These are phyloP conservation scores for Rosa hybrid DNA, from an alignment of 331 rosid species.

Conservation along the genomic window DNA sequence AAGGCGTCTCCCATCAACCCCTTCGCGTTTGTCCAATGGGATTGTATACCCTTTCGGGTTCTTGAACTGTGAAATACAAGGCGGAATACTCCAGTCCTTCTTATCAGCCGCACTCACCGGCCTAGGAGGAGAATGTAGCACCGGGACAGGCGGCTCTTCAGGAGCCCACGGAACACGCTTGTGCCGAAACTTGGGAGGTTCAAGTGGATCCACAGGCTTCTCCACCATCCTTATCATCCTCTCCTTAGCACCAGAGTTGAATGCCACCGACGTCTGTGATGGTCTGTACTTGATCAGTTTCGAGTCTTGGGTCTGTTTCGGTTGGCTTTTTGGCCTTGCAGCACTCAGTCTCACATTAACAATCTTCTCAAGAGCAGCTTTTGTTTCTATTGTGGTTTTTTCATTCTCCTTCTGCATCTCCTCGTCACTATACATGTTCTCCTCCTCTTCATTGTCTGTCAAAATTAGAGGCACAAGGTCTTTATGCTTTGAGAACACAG, in stretches of 20 bases:
- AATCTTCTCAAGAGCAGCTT: constrained; percentile 83
- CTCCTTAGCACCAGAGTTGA: constrained; percentile 82
- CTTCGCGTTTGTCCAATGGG: constrained; percentile 74
- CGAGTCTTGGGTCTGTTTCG: constrained; percentile 57
- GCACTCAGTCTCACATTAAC: constrained; percentile 77
- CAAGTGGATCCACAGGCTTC: constrained; percentile 90
- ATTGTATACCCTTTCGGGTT: constrained; percentile 85
- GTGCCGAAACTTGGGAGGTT: constrained; percentile 87
- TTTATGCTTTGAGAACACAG: constrained; percentile 67
- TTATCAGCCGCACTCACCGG: constrained; percentile 73
- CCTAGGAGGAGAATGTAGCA: constrained; percentile 76
- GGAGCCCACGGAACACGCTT: constrained; percentile 79
- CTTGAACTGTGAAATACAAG: constrained; percentile 80
- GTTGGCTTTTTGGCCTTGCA: constrained; percentile 80
- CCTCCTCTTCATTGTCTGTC: constrained; percentile 20
- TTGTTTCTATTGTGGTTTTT: constrained; percentile 69
- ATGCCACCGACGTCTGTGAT: constrained; percentile 73
- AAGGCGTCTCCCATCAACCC: constrained; percentile 77
- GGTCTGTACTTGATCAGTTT: constrained; percentile 81
- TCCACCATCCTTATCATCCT: constrained; percentile 84
- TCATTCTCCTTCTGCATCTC: constrained; percentile 60
- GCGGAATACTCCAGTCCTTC: constrained; percentile 87
- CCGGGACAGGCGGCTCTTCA: constrained; percentile 69
- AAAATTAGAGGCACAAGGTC: constrained; percentile 64
- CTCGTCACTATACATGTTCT: constrained; percentile 44